These are phyloP conservation scores for Myxozyma neglecta DNA, from an alignment of 805 yeast species.

Conservation along the genomic window DNA sequence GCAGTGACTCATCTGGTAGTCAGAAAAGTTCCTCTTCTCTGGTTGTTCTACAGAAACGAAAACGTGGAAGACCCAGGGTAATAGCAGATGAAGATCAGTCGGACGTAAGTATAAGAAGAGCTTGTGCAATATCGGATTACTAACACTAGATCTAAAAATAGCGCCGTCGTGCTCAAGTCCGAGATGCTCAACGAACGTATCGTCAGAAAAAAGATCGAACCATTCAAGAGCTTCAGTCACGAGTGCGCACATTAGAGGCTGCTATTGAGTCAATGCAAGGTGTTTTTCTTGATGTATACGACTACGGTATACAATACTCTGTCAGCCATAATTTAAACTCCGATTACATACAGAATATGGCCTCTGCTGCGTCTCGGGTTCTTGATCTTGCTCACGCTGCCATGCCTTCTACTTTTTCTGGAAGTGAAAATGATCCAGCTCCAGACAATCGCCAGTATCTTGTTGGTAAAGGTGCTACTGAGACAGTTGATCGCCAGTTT, in stretches of 20 bases:
- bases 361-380: conserved; percentile 6
- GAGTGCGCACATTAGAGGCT: conserved; percentile 5
- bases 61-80: conserved; percentile 3
- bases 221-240: conserved; percentile 8
- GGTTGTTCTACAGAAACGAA: not conserved
- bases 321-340: not conserved
- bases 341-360: not conserved
- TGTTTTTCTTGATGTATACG: conserved; percentile 12
- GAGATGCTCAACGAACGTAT: conserved; percentile 22
- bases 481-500: not conserved
- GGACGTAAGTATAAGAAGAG: not conserved
- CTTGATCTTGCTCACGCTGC: conserved; percentile 3
- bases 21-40: not conserved
- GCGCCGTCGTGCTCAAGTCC: conserved; percentile 20
- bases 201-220: conserved; percentile 19
- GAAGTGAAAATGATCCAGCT: not conserved
- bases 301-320: conserved; percentile 8
- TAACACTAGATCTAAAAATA: not conserved
- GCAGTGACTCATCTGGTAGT: not conserved
- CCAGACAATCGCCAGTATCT: not conserved
- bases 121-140: not conserved
- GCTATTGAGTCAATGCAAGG: conserved; percentile 10
- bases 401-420: not conserved
- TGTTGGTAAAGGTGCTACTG: not conserved
- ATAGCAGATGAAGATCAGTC: not conserved